Base-by-base conservation (phyloP, 2,329 filamentous ascomycete genomes). In the Coniella lustricola region DNA sequence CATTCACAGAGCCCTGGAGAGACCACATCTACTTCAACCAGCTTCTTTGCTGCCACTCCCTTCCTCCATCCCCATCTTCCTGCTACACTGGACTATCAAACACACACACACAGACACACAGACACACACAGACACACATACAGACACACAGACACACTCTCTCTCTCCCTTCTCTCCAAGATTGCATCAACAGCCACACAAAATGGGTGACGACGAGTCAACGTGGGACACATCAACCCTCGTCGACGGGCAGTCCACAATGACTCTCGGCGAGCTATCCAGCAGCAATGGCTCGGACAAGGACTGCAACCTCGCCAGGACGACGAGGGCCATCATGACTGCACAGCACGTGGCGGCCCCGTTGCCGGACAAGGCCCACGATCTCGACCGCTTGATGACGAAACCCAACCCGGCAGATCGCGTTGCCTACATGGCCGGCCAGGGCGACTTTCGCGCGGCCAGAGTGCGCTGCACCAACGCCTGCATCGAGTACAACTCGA, bases 401-500 rank as follows among this genome's bases (percentile, higher is more conserved):
- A 43, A 43, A 16, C 40, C 40, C 29, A 22, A 43, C 17, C 40
- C 40, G 14, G 36, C 49, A 10, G 43, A 44, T n/a, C 45, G 49
- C 0, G 44, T 53, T 16, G 51, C 58, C 34, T 63, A 61, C 49
- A 59, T 59, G 22, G 60, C 59, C 9, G 60, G 61, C 16, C 60
- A 61, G 46, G 48, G 56, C 20, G 60, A 62, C 52, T 63, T 63
- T 32, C 61, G 61, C 7, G 57, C 54, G 2, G 59, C 55, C 13
- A 52, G 61, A 9, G 55, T 59, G 36, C 54, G 55, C 4, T 62
- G 60, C 36, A 55, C 59, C 9, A 49, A 52, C n/a, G 61, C 61
- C 18, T 63, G 60, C 35, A 56, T 59, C 13, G 55, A 52, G 13
- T 63, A 61, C 54, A 63, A 63, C 51, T 54, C 51, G 39, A 60